These are phyloP conservation scores for Colletotrichum sublineola DNA, from an alignment of 2,329 filamentous ascomycete species.

Conservation along the genomic window DNA sequence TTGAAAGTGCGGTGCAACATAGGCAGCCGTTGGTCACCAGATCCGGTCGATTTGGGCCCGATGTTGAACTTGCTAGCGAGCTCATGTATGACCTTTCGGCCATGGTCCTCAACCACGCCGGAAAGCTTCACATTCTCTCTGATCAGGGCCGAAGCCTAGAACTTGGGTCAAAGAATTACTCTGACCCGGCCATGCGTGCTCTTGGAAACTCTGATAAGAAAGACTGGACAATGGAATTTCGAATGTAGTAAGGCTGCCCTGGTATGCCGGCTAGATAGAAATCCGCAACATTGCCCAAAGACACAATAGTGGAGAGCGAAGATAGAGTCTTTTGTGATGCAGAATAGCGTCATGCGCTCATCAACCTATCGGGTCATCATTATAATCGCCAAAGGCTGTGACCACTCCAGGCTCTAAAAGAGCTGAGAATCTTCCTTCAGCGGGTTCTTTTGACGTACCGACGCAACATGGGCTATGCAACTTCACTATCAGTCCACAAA, in stretches of 20 bases:
- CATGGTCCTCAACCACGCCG: conserved; percentile 56
- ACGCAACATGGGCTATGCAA: neutral
- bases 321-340: too few species aligned
- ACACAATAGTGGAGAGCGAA: neutral
- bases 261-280: neutral
- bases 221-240: neutral
- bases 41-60: conserved; percentile 86
- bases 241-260: neutral
- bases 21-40: conserved; percentile 79
- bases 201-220: neutral
- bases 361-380: too few species aligned
- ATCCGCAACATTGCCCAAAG: neutral
- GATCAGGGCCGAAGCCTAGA: neutral
- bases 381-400: too few species aligned
- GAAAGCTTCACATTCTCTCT: neutral
- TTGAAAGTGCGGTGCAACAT: conserved; percentile 80
- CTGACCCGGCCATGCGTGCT: neutral
- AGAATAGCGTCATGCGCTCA: too few species aligned
- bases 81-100: conserved; percentile 84
- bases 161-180: neutral
- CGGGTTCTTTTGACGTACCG: too few species aligned
- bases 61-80: conserved; percentile 81
- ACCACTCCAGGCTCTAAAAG: too few species aligned
- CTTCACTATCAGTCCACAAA: too few species aligned
- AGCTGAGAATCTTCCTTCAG: neutral